phyloP scores from a whole-genome alignment of 2,329 filamentous ascomycete genomes.

The Ophiostoma himal-ulmi region DNA sequence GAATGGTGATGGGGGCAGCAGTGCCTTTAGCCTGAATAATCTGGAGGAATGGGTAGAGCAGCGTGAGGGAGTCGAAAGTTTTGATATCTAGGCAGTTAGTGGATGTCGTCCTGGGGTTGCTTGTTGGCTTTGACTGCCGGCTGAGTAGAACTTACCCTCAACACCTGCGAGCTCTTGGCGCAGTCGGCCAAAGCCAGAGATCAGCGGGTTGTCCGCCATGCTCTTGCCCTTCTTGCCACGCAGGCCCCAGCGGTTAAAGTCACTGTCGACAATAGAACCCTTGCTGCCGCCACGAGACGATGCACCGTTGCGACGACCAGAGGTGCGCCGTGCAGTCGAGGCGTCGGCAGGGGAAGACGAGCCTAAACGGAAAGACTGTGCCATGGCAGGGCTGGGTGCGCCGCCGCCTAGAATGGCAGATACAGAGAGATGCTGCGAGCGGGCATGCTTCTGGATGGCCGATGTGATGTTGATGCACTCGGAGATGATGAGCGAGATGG shows the following conservation, averaged over 20 bases:
- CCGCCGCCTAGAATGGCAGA: constrained; percentile 85
- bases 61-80: constrained; percentile 78
- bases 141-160: constrained; percentile 44
- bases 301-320: constrained; percentile 13
- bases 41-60: constrained; percentile 90
- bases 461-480: constrained; percentile 99
- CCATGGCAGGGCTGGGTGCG: constrained; percentile 46
- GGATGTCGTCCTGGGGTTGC: neutral
- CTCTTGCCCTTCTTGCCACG: constrained; percentile 94
- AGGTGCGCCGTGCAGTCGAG: constrained; percentile 12
- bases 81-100: constrained; percentile 53
- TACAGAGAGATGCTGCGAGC: constrained; percentile 93
- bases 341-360: neutral
- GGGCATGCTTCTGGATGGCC: constrained; percentile 94
- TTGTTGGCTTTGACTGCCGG: too few relatives aligned
- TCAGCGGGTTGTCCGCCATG: constrained; percentile 94
- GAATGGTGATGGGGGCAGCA: constrained; percentile 89
- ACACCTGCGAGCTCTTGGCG: constrained; percentile 81
- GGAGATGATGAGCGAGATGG: constrained; percentile 88
- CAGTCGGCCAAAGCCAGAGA: constrained; percentile 87
- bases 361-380: constrained; percentile 29
- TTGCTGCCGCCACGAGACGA: constrained; percentile 50
- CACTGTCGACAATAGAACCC: constrained; percentile 40
- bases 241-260: constrained; percentile 79
- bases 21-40: constrained; percentile 96